phyloP scores from a whole-genome alignment of 148 eudicot species.

The Rhododendron ovatum region DNA sequence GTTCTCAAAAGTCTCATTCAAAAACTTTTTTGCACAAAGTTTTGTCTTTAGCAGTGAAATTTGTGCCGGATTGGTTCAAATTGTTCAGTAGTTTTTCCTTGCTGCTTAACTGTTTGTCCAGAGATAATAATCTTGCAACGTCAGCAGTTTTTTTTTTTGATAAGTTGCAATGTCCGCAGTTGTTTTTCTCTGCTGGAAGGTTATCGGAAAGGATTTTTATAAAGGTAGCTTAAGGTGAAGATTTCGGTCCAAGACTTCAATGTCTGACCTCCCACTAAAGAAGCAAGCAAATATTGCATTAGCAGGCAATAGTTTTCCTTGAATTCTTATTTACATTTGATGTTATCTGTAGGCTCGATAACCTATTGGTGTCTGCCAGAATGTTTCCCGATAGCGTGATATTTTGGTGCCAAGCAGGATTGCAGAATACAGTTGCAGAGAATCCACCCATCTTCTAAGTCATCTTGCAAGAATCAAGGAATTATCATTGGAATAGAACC shows the following conservation, averaged over 20 bases:
- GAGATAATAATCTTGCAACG: neutral
- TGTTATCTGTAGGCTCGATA: neutral
- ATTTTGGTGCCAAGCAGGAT: neutral
- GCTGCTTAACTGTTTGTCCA: neutral
- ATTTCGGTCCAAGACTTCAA: neutral
- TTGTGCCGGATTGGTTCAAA: neutral
- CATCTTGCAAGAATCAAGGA: neutral
- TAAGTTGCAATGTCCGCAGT: too few species aligned
- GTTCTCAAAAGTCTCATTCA: neutral
- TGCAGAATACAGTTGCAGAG: neutral
- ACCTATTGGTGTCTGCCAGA: neutral
- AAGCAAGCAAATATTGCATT: neutral
- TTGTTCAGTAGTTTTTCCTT: neutral
- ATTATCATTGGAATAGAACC: neutral
- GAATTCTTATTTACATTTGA: neutral
- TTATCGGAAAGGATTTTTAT: neutral
- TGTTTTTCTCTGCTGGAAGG: neutral
- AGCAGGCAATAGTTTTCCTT: neutral
- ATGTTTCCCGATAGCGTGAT: neutral
- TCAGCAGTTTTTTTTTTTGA: neutral
- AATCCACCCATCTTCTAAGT: neutral
- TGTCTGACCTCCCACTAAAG: neutral
- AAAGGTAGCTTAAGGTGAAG: neutral
- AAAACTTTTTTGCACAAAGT: neutral
- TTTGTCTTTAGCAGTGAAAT: neutral